Conservation (phyloP, 225 moss, liverwort and hornwort species). For the Physcomitrellopsis africana region DNA sequence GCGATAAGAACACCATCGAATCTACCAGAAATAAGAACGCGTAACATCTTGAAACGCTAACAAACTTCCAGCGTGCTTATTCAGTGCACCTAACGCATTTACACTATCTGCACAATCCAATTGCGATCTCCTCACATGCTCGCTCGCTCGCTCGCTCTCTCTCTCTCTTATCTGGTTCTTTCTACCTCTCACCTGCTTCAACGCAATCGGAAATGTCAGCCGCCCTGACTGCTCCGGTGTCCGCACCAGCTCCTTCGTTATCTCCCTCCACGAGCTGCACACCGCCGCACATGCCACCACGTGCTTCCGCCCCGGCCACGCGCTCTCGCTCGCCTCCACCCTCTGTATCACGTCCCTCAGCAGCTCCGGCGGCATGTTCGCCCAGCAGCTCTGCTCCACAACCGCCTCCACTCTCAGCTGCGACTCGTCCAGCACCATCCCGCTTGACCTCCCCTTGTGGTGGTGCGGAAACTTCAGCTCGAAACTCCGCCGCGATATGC, state of each 20-base stretch:
- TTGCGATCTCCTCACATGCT: conserved; percentile 6
- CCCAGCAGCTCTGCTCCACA: conserved; percentile 96
- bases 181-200: conserved; percentile 78
- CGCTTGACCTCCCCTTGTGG: conserved; percentile 85
- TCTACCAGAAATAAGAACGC: background rate
- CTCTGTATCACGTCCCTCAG: conserved; percentile 95
- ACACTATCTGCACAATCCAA: background rate
- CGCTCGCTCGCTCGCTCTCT: background rate
- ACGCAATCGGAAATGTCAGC: conserved; percentile 91
- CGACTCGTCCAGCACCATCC: conserved; percentile 90
- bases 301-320: conserved; percentile 90
- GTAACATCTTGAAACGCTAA: background rate
- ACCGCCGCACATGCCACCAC: conserved; percentile 97
- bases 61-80: background rate
- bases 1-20: background rate
- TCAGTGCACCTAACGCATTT: background rate
- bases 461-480: conserved; percentile 90
- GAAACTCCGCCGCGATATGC: conserved; percentile 95
- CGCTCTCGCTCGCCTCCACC: conserved; percentile 94
- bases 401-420: conserved; percentile 71
- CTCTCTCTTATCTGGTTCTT: too few relatives aligned
- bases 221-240: conserved; percentile 98
- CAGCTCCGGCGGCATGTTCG: conserved; percentile 96
- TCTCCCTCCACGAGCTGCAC: conserved; percentile 98
- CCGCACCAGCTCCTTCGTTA: conserved; percentile 97